Evolutionary conservation across 73 alveolate species (phyloP), one percentile per base, ranked within the genome.

Genomic region (Paraurostyla sp.): DNA sequence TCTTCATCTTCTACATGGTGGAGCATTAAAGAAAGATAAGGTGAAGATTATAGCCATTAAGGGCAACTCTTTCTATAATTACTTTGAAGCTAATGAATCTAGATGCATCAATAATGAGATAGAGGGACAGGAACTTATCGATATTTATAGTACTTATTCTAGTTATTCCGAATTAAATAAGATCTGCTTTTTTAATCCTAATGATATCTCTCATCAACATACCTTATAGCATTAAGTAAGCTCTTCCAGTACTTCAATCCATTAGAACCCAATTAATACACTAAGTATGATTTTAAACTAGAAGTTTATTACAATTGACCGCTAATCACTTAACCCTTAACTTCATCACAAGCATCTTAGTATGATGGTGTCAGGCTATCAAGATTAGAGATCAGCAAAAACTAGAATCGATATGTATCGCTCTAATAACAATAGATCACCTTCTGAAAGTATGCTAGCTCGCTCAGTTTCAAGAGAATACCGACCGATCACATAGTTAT

Each of bases 401-500:
- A 65, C 82, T 65, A 65, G 82, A 65, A 65, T 65, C 13, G 82
- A 65, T 65, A 40, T 65, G 32, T 65, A 65, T 40, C 35, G 82
- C 15, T 65, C 56, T 2, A 65, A 23, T 38, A 65, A n/a, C n/a
- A n/a, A 65, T 38, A 65, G 82, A 65, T 65, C 82, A 0, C 82
- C 82, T 65, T 65, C 82, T 38, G 82, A 65, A 54, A 36, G 58
- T 13, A 38, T 56, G 41, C 18, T 4, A 11, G 42, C 86, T 1
- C 32, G 86, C n/a, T 73, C 86, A 23, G 42, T 7, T 36, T 73
- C 86, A 33, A 73, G 56, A 45, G 86, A 73, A 3, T 32, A 16
- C 15, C 32, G 86, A 48, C 86, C 86, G 15, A 23, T 6, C 1
- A 73, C 86, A 15, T 46, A 73, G 27, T 16, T 73, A 2, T 48